Percentiles rank a stretch among this genome's conserved stretches.
Evolutionary conservation across 1,284 basidiomycete species (phyloP).

Genomic region (Malassezia equina): DNA sequence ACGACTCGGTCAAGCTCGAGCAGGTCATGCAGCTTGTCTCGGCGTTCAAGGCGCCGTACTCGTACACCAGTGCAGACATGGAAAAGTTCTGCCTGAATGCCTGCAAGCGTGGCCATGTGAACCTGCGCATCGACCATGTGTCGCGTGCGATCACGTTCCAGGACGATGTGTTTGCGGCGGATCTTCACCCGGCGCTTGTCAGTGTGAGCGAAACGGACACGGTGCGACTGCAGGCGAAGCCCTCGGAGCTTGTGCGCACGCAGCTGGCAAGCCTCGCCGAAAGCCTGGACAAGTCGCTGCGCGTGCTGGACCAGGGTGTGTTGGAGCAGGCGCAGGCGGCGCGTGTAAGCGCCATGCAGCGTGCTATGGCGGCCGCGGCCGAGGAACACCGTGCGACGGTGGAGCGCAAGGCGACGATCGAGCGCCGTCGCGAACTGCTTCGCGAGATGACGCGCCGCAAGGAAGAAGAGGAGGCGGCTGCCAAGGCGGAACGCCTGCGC

Average conservation of each 20-base stretch:
- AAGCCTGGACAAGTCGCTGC: slow-evolving; percentile 40
- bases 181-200: slow-evolving; percentile 35
- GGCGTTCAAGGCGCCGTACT: slow-evolving; percentile 42
- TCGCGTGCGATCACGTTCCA: slow-evolving; percentile 75
- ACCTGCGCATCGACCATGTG: slow-evolving; percentile 80
- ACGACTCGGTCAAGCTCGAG: slow-evolving; percentile 65
- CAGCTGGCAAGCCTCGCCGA: slow-evolving; percentile 43
- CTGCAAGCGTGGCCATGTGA: slow-evolving; percentile 76
- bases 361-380: slow-evolving; percentile 37
- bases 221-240: slow-evolving; percentile 40
- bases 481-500: slow-evolving; percentile 61
- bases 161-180: slow-evolving; percentile 55
- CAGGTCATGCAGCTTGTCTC: slow-evolving; percentile 45
- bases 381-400: slow-evolving; percentile 43
- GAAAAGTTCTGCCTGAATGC: slow-evolving; percentile 75
- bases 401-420: slow-evolving; percentile 56
- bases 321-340: slow-evolving; percentile 29
- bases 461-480: slow-evolving; percentile 78
- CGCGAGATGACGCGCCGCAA: slow-evolving; percentile 74
- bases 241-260: slow-evolving; percentile 45
- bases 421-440: slow-evolving; percentile 74
- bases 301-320: slow-evolving; percentile 34
- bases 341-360: slow-evolving; percentile 33
- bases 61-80: slow-evolving; percentile 46
- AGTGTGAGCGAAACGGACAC: slow-evolving; percentile 31